Evolutionary conservation across 352 stramenopile genomes (phyloP).

Genomic region (Phytophthora nicotianae): DNA sequence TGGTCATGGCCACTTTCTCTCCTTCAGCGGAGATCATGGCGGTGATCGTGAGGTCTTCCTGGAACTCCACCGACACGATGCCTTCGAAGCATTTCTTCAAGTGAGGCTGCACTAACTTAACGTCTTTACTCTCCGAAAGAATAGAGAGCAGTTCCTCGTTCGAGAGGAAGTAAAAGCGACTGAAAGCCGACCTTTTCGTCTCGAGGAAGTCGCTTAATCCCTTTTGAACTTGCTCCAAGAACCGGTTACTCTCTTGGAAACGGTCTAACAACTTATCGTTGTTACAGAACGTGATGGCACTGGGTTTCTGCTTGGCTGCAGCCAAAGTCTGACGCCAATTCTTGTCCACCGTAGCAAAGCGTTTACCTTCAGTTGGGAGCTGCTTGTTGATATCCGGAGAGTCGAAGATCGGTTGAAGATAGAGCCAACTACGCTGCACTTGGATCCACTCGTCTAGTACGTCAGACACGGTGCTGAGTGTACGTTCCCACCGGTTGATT

Average conservation of each 20-base stretch:
- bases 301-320: slow-evolving; percentile 84
- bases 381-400: slow-evolving; percentile 97
- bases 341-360: slow-evolving; percentile 95
- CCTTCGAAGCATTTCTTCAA: slow-evolving; percentile 97
- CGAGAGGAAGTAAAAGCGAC: slow-evolving; percentile 95
- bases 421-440: slow-evolving; percentile 95
- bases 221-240: slow-evolving; percentile 96
- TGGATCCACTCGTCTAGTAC: slow-evolving; percentile 95
- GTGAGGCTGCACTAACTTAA: slow-evolving; percentile 94
- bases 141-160: slow-evolving; percentile 96
- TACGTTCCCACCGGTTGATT: slow-evolving; percentile 92
- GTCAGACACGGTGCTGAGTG: slow-evolving; percentile 90
- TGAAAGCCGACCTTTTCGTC: slow-evolving; percentile 93
- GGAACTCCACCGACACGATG: slow-evolving; percentile 92
- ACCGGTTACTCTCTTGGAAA: slow-evolving; percentile 93
- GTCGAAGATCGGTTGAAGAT: slow-evolving; percentile 96
- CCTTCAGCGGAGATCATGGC: slow-evolving; percentile 92
- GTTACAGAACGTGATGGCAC: slow-evolving; percentile 92
- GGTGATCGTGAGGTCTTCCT: slow-evolving; percentile 91
- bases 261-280: slow-evolving; percentile 92
- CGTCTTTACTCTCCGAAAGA: slow-evolving; percentile 95
- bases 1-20: slow-evolving; percentile 88
- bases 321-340: slow-evolving; percentile 93
- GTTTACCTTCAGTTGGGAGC: slow-evolving; percentile 93
- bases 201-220: slow-evolving; percentile 95